Conservation (phyloP, 2,329 filamentous ascomycete species). For the Venturia aucupariae region DNA sequence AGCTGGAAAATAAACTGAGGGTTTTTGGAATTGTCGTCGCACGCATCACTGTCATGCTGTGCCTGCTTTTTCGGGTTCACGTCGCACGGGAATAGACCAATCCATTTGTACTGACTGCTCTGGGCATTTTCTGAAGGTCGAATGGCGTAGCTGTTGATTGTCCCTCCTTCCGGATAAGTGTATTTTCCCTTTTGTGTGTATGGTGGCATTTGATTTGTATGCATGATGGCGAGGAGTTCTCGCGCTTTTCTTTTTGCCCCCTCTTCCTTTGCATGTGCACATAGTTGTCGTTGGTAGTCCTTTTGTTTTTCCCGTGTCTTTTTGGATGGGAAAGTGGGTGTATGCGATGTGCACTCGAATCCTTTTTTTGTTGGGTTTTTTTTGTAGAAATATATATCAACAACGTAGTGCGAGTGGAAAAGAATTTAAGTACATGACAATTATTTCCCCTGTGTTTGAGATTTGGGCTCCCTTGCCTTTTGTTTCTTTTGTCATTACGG, state of each 20-base stretch:
- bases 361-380: too few species aligned
- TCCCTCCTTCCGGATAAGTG: not conserved
- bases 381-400: constrained; percentile 3
- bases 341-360: not conserved
- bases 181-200: not conserved
- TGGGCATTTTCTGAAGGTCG: not conserved
- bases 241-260: not conserved
- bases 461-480: too few species aligned
- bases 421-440: not conserved
- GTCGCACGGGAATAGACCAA: not conserved
- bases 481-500: too few species aligned
- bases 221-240: not conserved
- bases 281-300: not conserved
- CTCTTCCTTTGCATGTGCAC: not conserved
- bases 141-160: not conserved
- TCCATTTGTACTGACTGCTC: not conserved
- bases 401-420: not conserved
- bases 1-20: not conserved
- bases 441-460: too few species aligned
- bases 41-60: not conserved
- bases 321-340: not conserved
- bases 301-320: too few species aligned
- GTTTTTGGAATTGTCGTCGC: not conserved
- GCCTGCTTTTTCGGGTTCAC: not conserved
- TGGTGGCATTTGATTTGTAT: not conserved